These are phyloP conservation scores for Saprolegnia parasitica DNA, from an alignment of 352 stramenopile genomes.

Conservation along the genomic window DNA sequence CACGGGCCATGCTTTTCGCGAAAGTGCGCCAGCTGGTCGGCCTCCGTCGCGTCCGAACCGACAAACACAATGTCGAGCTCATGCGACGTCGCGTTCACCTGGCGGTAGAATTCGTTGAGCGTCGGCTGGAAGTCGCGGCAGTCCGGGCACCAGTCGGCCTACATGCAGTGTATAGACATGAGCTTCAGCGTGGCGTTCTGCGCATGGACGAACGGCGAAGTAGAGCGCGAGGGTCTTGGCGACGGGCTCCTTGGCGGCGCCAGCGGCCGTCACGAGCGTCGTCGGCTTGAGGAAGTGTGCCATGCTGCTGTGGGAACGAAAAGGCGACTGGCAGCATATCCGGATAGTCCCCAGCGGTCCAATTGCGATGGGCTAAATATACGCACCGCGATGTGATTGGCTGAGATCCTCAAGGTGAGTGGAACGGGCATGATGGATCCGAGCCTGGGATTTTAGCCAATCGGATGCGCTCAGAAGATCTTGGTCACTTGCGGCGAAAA, in stretches of 20 bases:
- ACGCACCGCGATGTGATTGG: neutral
- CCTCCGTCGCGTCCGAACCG: constrained; percentile 53
- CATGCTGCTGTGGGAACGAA: constrained; percentile 4
- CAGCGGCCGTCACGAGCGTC: constrained; percentile 18
- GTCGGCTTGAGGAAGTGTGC: constrained; percentile 16
- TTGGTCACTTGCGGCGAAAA: neutral
- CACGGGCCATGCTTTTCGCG: constrained; percentile 65
- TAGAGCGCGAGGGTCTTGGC: constrained; percentile 67
- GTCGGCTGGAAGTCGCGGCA: constrained; percentile 72
- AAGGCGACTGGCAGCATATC: neutral
- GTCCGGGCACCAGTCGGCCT: constrained; percentile 82
- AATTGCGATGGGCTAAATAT: constrained; percentile 4
- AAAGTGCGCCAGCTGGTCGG: constrained; percentile 59
- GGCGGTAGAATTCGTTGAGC: constrained; percentile 68
- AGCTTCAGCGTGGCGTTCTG: neutral
- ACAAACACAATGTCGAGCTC: constrained; percentile 75
- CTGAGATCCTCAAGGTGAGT: neutral
- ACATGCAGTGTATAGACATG: constrained; percentile 18
- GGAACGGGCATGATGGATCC: neutral
- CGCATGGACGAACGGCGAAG: constrained; percentile 48
- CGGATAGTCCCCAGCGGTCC: neutral
- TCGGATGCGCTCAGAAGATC: neutral
- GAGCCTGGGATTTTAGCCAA: constrained; percentile 1
- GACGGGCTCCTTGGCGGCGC: constrained; percentile 18
- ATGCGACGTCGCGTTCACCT: constrained; percentile 38